Evolutionary conservation across 768 basidiomycete species (phyloP), one percentile per base, ranked within the genome.

Genomic region (Leccinum truebloodii): DNA sequence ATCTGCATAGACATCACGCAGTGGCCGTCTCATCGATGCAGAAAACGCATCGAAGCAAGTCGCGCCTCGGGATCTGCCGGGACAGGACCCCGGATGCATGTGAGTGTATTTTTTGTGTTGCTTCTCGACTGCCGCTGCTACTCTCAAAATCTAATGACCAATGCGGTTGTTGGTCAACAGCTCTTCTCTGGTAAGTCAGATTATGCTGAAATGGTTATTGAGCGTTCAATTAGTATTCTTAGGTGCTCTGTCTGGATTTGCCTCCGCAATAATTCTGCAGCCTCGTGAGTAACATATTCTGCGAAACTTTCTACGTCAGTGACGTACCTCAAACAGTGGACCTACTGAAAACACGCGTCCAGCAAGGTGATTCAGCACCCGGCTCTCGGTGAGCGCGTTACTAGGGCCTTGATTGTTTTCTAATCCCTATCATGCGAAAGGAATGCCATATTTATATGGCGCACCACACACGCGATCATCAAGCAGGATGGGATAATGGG

Each of bases 341-440:
- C 76, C 78, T 96, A 24, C 75, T 97, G 65, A 97, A 97, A 76
- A 96, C 95, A n/a, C 83, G 94, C 52, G 70, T 95, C 65, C 94
- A 95, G 71, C 93, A 95, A 74, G 86, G 86, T 56, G 88, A 90
- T 73, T 81, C 81, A 6, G 67, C 63, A 32, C 46, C 76, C 41
- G 70, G 64, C 39, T 68, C 73, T 67, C 71, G 75, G 83, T 81
- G 66, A 62, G 77, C 67, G 41, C 16, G 51, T 44, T 44, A n/a
- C 14, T 10, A 18, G 18, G 26, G 41, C 24, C 7, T 54, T 14
- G 13, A 26, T 41, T 18, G 48, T 49, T 20, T 13, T 28, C 52
- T 63, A 26, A 60, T 44, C 6, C 37, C 51, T 44, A 9, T 28
- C 34, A 12, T 32, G 41, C 59, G 12, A 58, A 62, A 77, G 77